Evolutionary conservation across 1,284 basidiomycete species (phyloP).

Genomic region (Leucoagaricus sp.): DNA sequence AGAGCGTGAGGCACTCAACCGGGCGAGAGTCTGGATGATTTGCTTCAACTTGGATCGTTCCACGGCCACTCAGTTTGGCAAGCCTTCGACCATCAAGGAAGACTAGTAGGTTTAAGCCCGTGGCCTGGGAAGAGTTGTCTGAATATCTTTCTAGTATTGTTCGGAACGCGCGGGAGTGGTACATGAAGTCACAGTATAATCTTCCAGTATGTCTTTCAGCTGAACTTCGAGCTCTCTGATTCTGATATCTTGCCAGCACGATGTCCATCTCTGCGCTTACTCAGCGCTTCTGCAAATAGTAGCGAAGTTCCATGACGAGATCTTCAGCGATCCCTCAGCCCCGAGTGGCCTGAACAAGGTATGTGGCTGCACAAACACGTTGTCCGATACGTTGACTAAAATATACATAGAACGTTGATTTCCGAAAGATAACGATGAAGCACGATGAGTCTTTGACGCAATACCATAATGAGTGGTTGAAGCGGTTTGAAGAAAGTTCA

Average conservation of each 20-base stretch:
- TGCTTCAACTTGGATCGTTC: constrained; percentile 86
- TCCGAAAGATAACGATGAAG: constrained; percentile 58
- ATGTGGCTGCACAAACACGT: not conserved
- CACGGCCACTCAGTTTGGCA: constrained; percentile 84
- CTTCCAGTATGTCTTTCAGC: constrained; percentile 43
- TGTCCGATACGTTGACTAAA: constrained; percentile 5
- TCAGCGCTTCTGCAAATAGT: constrained; percentile 70
- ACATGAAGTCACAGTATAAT: constrained; percentile 65
- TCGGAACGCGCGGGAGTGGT: constrained; percentile 77
- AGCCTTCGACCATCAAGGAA: constrained; percentile 84
- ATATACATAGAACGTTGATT: constrained; percentile 57
- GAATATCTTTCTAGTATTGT: constrained; percentile 51
- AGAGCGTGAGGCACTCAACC: constrained; percentile 81
- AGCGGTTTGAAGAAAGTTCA: constrained; percentile 56
- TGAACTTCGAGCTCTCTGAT: not conserved
- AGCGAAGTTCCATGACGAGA: constrained; percentile 71
- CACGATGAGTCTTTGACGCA: constrained; percentile 59
- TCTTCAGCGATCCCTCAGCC: constrained; percentile 72
- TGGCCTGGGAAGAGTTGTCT: constrained; percentile 5
- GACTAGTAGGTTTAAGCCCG: constrained; percentile 58
- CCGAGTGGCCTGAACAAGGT: constrained; percentile 75
- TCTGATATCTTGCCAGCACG: constrained; percentile 46
- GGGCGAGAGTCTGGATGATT: constrained; percentile 82
- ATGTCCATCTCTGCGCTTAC: constrained; percentile 75
- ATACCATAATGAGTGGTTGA: constrained; percentile 67